Base-by-base conservation (phyloP, 129 eudicot species). In the Silybum marianum region DNA sequence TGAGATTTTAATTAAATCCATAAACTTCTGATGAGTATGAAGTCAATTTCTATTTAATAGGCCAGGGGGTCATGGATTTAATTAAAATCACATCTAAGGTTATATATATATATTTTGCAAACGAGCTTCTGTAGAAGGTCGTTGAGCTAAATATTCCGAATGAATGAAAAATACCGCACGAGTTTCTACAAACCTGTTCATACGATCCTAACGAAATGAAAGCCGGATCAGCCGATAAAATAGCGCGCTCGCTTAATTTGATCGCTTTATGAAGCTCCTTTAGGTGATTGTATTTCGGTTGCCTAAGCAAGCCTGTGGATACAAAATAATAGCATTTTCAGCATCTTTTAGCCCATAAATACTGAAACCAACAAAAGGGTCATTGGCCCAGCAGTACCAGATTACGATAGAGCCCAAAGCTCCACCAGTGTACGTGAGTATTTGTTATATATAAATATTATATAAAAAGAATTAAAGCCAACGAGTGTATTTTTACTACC, bases 261-360 rank as follows among this genome's bases (percentile, higher is more conserved):
- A 93, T 85, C 34, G 93, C 97, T 70, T 44, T 86, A 76, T 93
- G 98, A 80, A 93, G 90, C 88, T 82, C 97, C 90, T 82, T 89
- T 67, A 93, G 81, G 81, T 93, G 98, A 67, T 83, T 84, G 76
- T 93, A 93, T 82, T 93, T 93, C 1, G 96, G 98, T 72, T 93
- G 98, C 83, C 90, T 91, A 21, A 84, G 79, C 88, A 93, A 83
- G 69, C 98, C 98, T 93, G 79, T 74, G 8, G 23, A 71, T 36
- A 39, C 85, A 22, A 34, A 13, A 54, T 72, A 42, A 12, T 34
- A 58, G 30, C 74, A 48, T 44, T 58, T 82, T 36, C 51, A 76
- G 77, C 14, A 78, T 19, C 14, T 70, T 39, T 19, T 21, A 6
- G 13, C 46, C 39, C 16, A 7, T 16, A 34, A 24, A 14, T 19